Percentiles rank a stretch among this genome's conserved stretches.
Conservation (phyloP, 1,284 basidiomycete species). For the Ustilago tritici region DNA sequence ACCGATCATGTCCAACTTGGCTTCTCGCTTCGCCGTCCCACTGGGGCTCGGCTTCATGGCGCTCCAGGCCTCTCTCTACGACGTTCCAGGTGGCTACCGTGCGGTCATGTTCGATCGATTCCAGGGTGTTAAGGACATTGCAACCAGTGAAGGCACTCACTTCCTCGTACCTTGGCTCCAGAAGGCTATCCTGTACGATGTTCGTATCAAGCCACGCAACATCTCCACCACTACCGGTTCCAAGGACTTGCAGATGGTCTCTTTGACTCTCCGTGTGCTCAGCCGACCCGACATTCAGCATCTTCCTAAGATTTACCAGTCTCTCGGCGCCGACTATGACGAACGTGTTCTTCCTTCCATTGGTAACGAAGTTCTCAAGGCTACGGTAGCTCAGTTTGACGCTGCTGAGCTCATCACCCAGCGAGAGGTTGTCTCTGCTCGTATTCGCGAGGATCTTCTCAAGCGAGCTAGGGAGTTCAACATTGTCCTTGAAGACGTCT, state of each 20-base stretch:
- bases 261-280: constrained; percentile 93
- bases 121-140: constrained; percentile 77
- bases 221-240: constrained; percentile 97
- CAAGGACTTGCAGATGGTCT: constrained; percentile 93
- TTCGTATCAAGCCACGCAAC: constrained; percentile 92
- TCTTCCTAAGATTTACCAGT: constrained; percentile 93
- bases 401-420: constrained; percentile 90
- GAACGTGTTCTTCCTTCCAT: constrained; percentile 82
- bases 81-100: constrained; percentile 77
- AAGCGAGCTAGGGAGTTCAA: constrained; percentile 96
- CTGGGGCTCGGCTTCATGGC: constrained; percentile 67
- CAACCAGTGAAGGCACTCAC: constrained; percentile 85
- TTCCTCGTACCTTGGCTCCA: constrained; percentile 91
- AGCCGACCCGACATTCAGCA: constrained; percentile 90
- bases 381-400: constrained; percentile 98
- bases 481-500: constrained; percentile 95
- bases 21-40: constrained; percentile 64
- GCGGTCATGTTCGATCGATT: constrained; percentile 99
- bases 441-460: constrained; percentile 91
- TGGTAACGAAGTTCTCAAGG: constrained; percentile 95
- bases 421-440: constrained; percentile 81
- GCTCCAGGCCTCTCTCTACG: constrained; percentile 70
- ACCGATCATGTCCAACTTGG: constrained; percentile 43
- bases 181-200: constrained; percentile 95
- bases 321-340: constrained; percentile 94